Percentiles rank a stretch among this genome's conserved stretches.
phyloP scores from a whole-genome alignment of 2,329 filamentous ascomycete genomes.

The Helotiales sp. region DNA sequence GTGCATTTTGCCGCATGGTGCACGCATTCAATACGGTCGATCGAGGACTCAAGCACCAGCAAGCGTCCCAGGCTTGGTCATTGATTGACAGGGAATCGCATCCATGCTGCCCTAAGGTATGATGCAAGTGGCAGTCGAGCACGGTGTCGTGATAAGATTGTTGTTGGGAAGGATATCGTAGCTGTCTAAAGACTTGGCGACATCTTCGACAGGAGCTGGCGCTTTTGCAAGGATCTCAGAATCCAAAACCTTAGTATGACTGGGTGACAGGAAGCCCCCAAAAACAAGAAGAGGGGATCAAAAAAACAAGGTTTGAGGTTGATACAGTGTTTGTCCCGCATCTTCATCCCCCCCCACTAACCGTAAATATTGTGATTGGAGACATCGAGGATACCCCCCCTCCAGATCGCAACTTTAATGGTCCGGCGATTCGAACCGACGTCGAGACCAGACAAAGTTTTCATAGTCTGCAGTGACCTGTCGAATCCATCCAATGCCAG shows the following conservation, averaged over 20 bases:
- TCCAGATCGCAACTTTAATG: not conserved
- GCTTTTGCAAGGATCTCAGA: not conserved
- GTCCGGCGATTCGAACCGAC: not conserved
- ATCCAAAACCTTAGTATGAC: not conserved
- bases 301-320: not conserved
- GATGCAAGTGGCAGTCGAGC: not conserved
- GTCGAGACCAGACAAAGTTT: not conserved
- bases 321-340: not conserved
- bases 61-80: not conserved
- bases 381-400: not conserved
- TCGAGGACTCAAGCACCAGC: not conserved
- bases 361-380: not conserved
- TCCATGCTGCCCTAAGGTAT: conserved; percentile 15
- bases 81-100: not conserved
- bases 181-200: not conserved
- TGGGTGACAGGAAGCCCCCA: not conserved
- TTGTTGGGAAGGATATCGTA: not conserved
- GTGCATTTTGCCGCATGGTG: not conserved
- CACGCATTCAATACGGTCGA: not conserved
- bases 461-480: not conserved
- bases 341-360: not conserved
- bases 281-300: not conserved
- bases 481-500: not conserved
- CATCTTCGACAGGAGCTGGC: not conserved
- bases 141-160: conserved; percentile 7